Evolutionary conservation across 176 grass and related monocot genomes (phyloP).

Genomic region (Rhynchospora tenuis): DNA sequence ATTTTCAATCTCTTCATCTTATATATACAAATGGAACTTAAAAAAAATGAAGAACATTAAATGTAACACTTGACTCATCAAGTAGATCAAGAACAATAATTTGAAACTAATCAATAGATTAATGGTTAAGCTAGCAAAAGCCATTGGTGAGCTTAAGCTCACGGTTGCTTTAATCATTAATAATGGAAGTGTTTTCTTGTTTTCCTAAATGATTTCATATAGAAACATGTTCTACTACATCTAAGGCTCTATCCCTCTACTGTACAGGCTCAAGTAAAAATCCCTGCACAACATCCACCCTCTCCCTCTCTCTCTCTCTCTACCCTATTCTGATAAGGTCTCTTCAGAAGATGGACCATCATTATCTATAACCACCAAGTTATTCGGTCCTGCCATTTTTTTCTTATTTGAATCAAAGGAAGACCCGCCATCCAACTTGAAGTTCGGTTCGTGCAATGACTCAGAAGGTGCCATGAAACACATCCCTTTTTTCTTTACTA

Average conservation of each 20-base stretch:
- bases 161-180: neutral
- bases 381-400: neutral
- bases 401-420: constrained; percentile 16
- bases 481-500: neutral
- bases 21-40: neutral
- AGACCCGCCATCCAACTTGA: neutral
- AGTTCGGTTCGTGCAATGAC: neutral
- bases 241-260: neutral
- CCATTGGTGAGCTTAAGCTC: neutral
- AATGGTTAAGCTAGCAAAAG: neutral
- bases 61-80: neutral
- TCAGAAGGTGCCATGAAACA: neutral
- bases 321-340: constrained; percentile 15
- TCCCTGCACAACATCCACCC: constrained; percentile 6
- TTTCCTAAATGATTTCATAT: neutral
- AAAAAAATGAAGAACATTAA: neutral
- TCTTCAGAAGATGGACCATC: constrained; percentile 21
- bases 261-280: constrained; percentile 15
- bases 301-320: constrained; percentile 9
- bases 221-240: neutral
- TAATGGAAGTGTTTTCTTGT: too few relatives aligned
- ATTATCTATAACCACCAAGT: constrained; percentile 16
- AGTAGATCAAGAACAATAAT: neutral
- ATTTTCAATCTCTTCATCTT: neutral
- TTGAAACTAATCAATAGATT: neutral